These are phyloP conservation scores for Cocos nucifera DNA, from an alignment of 176 grass and related monocot genomes.

Conservation along the genomic window DNA sequence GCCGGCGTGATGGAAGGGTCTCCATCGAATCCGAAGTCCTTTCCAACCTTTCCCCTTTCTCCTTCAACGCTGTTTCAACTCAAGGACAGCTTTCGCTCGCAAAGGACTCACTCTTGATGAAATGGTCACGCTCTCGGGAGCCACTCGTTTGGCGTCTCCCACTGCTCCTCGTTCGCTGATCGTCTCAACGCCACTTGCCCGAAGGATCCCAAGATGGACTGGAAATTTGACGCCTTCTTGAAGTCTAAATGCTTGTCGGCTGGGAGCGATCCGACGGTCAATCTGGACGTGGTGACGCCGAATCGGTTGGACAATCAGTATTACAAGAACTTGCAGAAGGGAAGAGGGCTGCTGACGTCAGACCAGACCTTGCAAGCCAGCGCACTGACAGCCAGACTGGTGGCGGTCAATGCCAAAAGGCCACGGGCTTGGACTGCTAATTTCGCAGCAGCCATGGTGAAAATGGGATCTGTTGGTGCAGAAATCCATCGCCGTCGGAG, in stretches of 20 bases:
- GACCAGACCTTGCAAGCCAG: constrained; percentile 32
- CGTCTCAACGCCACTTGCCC: constrained; percentile 17
- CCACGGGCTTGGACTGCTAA: constrained; percentile 15
- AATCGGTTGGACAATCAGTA: constrained; percentile 43
- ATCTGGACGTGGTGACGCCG: constrained; percentile 25
- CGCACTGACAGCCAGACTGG: constrained; percentile 33
- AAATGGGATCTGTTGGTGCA: constrained; percentile 56
- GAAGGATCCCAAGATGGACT: constrained; percentile 7
- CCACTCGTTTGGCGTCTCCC: constrained; percentile 50
- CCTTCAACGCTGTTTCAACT: constrained; percentile 33
- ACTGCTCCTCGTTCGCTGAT: too few relatives aligned
- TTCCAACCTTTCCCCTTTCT: constrained; percentile 25
- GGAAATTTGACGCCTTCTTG: neutral
- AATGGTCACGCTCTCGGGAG: constrained; percentile 57
- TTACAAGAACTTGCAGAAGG: constrained; percentile 36
- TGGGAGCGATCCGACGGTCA: constrained; percentile 12
- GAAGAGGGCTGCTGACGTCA: constrained; percentile 32
- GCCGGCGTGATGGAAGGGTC: constrained; percentile 35
- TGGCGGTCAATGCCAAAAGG: constrained; percentile 28
- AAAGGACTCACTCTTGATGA: constrained; percentile 43
- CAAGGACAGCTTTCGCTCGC: constrained; percentile 33
- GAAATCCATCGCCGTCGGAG: too few relatives aligned
- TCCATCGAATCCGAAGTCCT: constrained; percentile 28
- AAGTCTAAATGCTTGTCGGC: constrained; percentile 15
- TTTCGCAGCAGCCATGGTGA: constrained; percentile 54